phyloP scores from a whole-genome alignment of 2,329 filamentous ascomycete genomes.

The Ceratocystis huliohia region DNA sequence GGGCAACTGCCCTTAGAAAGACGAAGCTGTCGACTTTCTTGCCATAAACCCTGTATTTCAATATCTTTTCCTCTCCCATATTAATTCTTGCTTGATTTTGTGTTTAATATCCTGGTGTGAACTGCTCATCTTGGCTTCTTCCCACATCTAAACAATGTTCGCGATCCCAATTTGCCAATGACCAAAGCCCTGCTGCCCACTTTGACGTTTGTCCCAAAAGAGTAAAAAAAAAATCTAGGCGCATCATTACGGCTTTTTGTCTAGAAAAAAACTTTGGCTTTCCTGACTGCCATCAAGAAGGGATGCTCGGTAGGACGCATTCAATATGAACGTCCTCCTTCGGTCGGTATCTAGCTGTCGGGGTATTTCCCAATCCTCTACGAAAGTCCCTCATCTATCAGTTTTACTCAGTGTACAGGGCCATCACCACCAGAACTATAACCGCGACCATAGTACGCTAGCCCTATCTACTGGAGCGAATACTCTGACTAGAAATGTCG shows the following conservation, averaged over 20 bases:
- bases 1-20: neutral
- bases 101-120: too few species aligned
- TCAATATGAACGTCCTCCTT: constrained; percentile 19
- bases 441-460: neutral
- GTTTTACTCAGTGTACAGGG: neutral
- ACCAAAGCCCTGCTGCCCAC: neutral
- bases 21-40: neutral
- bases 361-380: neutral
- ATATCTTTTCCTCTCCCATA: neutral
- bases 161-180: neutral
- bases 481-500: neutral
- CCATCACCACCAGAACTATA: neutral
- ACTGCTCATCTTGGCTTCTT: neutral
- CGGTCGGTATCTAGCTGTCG: constrained; percentile 10
- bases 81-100: neutral
- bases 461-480: neutral
- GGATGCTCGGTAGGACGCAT: constrained; percentile 1
- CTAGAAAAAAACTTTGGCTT: neutral
- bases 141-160: neutral
- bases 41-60: neutral
- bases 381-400: neutral
- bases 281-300: neutral
- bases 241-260: neutral
- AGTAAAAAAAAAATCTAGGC: neutral
- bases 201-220: neutral